Conservation (phyloP, 2,329 filamentous ascomycete genomes). For the Colletotrichum trifolii region DNA sequence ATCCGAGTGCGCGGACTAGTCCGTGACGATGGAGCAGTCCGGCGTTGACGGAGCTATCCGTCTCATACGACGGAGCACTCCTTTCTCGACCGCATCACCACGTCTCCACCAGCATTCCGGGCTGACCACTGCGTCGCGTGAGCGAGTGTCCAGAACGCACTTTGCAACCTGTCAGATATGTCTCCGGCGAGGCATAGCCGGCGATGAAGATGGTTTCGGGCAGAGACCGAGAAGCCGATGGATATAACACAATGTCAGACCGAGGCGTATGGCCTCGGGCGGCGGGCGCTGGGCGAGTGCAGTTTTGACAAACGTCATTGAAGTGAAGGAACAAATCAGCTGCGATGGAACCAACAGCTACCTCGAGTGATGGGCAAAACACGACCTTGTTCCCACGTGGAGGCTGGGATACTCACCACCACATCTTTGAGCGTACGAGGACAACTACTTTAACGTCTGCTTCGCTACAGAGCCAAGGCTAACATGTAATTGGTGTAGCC, state of each 20-base stretch:
- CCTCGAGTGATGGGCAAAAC: not conserved
- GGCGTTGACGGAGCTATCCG: not conserved
- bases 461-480: not conserved
- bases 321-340: not conserved
- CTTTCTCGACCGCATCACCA: not conserved
- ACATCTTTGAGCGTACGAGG: slow-evolving; percentile 47
- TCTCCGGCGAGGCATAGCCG: not conserved
- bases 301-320: not conserved
- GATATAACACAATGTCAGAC: slow-evolving; percentile 1
- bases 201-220: not conserved
- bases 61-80: slow-evolving; percentile 6
- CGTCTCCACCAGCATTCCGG: not conserved
- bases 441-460: not conserved
- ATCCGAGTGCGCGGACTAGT: not conserved
- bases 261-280: not conserved
- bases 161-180: not conserved
- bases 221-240: not conserved
- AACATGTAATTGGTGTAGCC: not conserved
- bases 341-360: slow-evolving; percentile 18
- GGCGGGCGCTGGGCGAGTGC: accelerated
- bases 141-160: not conserved
- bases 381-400: slow-evolving; percentile 41
- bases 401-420: slow-evolving; percentile 47
- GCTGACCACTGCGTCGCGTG: not conserved
- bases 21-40: not conserved